These are phyloP conservation scores for Trametes cubensis DNA, from an alignment of 768 basidiomycete species.

Conservation along the genomic window DNA sequence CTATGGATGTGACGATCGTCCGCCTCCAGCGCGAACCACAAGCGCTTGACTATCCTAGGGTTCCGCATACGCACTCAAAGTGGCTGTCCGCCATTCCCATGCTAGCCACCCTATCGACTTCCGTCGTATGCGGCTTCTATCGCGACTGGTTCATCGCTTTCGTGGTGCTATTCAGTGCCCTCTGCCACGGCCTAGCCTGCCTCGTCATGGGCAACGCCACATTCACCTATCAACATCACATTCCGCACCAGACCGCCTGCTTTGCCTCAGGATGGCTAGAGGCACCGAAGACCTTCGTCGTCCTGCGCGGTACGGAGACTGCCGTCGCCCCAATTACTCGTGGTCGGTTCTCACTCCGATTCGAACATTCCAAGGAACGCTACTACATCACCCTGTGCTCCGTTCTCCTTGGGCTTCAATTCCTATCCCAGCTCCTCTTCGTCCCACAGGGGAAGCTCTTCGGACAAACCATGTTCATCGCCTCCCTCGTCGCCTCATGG, in stretches of 20 bases:
- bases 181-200: constrained; percentile 13
- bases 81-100: constrained; percentile 5
- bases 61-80: constrained; percentile 6
- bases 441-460: constrained; percentile 20
- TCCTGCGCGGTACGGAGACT: constrained; percentile 12
- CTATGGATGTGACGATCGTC: constrained; percentile 10
- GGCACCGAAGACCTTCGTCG: not conserved
- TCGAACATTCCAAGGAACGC: not conserved
- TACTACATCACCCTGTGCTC: constrained; percentile 9
- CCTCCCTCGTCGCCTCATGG: constrained; percentile 16
- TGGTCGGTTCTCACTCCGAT: constrained; percentile 7
- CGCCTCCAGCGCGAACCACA: not conserved
- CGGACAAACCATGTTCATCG: constrained; percentile 21
- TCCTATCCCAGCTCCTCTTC: constrained; percentile 20
- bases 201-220: constrained; percentile 12
- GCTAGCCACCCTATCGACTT: constrained; percentile 7
- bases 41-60: not conserved
- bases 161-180: constrained; percentile 10
- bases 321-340: constrained; percentile 12
- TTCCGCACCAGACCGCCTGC: constrained; percentile 1
- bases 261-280: constrained; percentile 11
- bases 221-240: constrained; percentile 9
- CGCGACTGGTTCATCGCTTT: constrained; percentile 3
- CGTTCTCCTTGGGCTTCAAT: constrained; percentile 15
- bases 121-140: constrained; percentile 6